phyloP scores from a whole-genome alignment of 73 alveolate species.

The Uronychia binucleata region DNA sequence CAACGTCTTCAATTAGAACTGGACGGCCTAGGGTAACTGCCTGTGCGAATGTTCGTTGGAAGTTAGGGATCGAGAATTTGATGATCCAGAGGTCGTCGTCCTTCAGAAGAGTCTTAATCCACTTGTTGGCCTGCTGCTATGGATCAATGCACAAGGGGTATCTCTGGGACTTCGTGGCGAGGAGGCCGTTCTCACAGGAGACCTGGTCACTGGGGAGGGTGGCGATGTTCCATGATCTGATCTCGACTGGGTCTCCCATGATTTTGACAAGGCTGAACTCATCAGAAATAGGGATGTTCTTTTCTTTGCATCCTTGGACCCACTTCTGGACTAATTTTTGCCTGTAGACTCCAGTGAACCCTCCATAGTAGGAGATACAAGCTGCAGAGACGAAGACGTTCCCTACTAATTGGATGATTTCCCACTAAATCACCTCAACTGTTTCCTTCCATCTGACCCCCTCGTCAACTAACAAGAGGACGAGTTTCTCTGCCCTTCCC shows the following conservation, averaged over 20 bases:
- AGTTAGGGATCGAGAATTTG: conserved; percentile 82
- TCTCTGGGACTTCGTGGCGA: conserved; percentile 94
- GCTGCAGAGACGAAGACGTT: conserved; percentile 90
- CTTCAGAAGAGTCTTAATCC: conserved; percentile 98
- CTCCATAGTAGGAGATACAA: conserved; percentile 90
- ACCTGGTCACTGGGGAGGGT: conserved; percentile 97
- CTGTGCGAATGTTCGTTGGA: conserved; percentile 71
- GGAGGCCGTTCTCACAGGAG: conserved; percentile 97
- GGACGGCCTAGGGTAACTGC: conserved; percentile 91
- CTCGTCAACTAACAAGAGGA: conserved; percentile 89
- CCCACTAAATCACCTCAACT: conserved; percentile 61
- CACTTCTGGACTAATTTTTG: conserved; percentile 72
- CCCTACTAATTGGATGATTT: conserved; percentile 87
- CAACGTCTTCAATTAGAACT: conserved; percentile 92
- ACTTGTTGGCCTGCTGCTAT: conserved; percentile 97
- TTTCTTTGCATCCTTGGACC: conserved; percentile 79
- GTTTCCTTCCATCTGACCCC: conserved; percentile 84
- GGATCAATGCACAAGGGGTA: conserved; percentile 99
- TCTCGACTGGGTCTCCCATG: conserved; percentile 94
- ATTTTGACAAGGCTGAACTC: conserved; percentile 81
- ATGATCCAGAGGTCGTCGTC: conserved; percentile 77
- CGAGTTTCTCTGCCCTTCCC: conserved; percentile 91
- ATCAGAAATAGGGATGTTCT: conserved; percentile 83
- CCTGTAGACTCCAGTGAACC: conserved; percentile 92
- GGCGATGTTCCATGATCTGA: conserved; percentile 94